Percentiles rank a stretch among this genome's conserved stretches.
phyloP scores from a whole-genome alignment of 768 basidiomycete genomes.

The Nidularia pulvinata region DNA sequence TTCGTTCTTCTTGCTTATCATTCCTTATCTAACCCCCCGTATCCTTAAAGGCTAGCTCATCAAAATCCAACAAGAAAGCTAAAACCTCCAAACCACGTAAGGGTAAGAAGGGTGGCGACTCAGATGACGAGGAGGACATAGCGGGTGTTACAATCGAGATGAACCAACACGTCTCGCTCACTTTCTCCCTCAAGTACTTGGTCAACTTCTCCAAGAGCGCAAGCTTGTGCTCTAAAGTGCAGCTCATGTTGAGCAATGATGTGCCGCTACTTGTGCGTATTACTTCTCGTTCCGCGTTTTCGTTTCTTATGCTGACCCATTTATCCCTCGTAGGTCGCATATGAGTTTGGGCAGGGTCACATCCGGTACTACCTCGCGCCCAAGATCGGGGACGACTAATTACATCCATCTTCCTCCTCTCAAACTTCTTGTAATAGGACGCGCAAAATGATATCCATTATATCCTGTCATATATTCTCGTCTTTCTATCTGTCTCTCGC shows the following conservation, averaged over 20 bases:
- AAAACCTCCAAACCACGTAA: conserved; percentile 57
- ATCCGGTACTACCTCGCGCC: conserved; percentile 97
- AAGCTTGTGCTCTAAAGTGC: conserved; percentile 52
- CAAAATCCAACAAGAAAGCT: conserved; percentile 44
- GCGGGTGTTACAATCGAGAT: conserved; percentile 76
- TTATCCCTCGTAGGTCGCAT: conserved; percentile 61
- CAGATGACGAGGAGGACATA: neutral
- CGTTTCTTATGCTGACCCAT: conserved; percentile 2
- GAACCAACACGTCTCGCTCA: conserved; percentile 88
- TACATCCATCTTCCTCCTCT: too few species aligned
- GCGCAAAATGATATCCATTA: too few species aligned
- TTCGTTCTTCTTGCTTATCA: neutral
- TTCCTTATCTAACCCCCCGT: conserved; percentile 4
- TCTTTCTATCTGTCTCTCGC: too few species aligned
- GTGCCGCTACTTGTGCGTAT: conserved; percentile 21
- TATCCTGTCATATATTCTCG: too few species aligned
- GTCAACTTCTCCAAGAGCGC: conserved; percentile 95
- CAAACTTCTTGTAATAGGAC: too few species aligned
- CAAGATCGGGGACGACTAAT: conserved; percentile 88
- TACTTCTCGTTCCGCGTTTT: neutral
- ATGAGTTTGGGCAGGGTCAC: conserved; percentile 85
- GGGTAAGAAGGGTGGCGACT: conserved; percentile 53
- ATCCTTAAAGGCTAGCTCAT: conserved; percentile 22
- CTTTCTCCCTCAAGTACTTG: conserved; percentile 96
- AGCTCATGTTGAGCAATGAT: conserved; percentile 25